phyloP scores from a whole-genome alignment of 2,329 filamentous ascomycete species.

The Alternaria triticimaculans region DNA sequence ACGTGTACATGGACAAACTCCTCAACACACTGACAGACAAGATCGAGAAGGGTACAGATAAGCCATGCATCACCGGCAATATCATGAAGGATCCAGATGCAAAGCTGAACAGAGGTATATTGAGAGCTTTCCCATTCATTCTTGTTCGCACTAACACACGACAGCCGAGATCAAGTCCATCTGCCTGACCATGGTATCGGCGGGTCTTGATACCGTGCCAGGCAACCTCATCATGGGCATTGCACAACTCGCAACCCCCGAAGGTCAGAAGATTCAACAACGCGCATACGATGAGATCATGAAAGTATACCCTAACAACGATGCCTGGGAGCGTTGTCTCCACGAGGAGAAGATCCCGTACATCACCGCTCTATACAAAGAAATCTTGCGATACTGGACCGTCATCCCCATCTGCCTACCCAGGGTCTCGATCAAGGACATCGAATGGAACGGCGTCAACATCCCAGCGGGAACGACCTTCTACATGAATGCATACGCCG shows the following conservation, averaged over 20 bases:
- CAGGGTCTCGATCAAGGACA: conserved; percentile 73
- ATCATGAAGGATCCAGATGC: conserved; percentile 74
- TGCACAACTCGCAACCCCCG: conserved; percentile 72
- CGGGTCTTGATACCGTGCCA: conserved; percentile 81
- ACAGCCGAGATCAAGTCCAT: conserved; percentile 79
- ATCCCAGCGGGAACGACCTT: conserved; percentile 81
- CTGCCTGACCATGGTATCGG: conserved; percentile 81
- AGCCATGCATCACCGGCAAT: conserved; percentile 72
- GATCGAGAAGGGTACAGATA: conserved; percentile 68
- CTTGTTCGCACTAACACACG: conserved; percentile 8
- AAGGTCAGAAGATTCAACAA: conserved; percentile 73
- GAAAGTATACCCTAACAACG: conserved; percentile 72
- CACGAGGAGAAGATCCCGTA: conserved; percentile 78
- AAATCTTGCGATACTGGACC: conserved; percentile 78
- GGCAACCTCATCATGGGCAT: conserved; percentile 82
- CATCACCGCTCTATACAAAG: conserved; percentile 78
- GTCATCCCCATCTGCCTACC: conserved; percentile 82
- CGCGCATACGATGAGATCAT: conserved; percentile 74
- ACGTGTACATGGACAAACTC: conserved; percentile 68
- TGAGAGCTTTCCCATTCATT: neutral
- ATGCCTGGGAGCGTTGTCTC: conserved; percentile 78
- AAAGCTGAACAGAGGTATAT: conserved; percentile 69
- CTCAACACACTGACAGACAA: conserved; percentile 65
- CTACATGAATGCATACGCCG: conserved; percentile 78
- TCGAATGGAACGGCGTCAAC: conserved; percentile 68